Conservation (phyloP, 805 yeast species). For the Wickerhamiella allomyrinae region DNA sequence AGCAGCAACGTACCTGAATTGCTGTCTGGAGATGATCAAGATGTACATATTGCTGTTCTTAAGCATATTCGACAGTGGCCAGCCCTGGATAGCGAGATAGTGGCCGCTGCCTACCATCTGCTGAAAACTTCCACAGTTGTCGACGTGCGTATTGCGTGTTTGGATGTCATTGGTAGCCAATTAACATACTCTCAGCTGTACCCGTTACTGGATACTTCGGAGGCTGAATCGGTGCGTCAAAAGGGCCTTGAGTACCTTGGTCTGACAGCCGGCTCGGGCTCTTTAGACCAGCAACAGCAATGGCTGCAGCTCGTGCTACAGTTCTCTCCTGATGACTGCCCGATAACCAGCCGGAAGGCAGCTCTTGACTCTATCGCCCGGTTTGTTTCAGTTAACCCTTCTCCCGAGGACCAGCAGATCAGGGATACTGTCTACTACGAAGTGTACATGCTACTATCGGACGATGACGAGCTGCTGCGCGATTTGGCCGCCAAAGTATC, state of each 20-base stretch:
- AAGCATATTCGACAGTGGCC: not conserved
- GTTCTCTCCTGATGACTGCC: conserved; percentile 30
- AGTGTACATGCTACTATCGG: conserved; percentile 25
- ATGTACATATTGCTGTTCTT: conserved; percentile 1
- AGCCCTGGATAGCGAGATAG: not conserved
- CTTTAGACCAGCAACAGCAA: not conserved
- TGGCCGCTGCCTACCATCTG: not conserved
- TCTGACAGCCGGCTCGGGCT: not conserved
- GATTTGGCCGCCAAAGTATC: conserved; percentile 32
- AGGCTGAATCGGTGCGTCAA: conserved; percentile 10
- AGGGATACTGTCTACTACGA: conserved; percentile 5
- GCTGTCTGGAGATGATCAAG: conserved; percentile 1
- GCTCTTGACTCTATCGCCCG: conserved; percentile 32
- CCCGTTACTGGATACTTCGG: not conserved
- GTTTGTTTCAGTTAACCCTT: conserved; percentile 11
- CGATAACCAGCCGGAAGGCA: conserved; percentile 33
- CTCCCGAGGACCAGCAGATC: conserved; percentile 5
- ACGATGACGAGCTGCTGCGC: conserved; percentile 56
- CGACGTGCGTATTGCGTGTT: not conserved
- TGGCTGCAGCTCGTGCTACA: conserved; percentile 23
- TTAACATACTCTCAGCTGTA: not conserved
- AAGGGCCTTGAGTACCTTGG: conserved; percentile 10
- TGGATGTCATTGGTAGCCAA: not conserved
- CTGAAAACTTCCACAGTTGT: not conserved
- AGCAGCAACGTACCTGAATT: not conserved